phyloP scores from a whole-genome alignment of 148 eudicot species.

The Fagopyrum esculentum region DNA sequence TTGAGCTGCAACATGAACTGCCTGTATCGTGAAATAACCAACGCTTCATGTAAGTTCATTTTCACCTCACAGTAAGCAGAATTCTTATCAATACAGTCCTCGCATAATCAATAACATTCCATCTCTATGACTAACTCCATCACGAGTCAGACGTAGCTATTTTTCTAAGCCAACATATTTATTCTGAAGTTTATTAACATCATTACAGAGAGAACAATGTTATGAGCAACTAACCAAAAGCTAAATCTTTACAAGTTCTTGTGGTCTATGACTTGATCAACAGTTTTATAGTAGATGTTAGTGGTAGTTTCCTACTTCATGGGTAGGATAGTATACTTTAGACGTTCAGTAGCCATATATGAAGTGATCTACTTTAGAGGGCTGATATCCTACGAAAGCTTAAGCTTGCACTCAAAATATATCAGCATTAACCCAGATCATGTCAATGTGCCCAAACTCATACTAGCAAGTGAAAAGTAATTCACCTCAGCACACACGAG shows the following conservation, averaged over 20 bases:
- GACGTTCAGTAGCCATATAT: background rate
- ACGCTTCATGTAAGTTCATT: background rate
- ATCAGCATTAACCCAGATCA: background rate
- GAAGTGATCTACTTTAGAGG: background rate
- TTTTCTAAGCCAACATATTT: background rate
- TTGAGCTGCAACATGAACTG: constrained; percentile 96
- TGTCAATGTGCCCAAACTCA: background rate
- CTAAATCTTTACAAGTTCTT: background rate
- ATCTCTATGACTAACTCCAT: background rate
- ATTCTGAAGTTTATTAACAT: background rate
- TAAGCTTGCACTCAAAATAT: background rate
- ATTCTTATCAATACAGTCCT: background rate
- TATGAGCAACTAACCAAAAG: background rate
- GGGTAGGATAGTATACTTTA: background rate
- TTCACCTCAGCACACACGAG: background rate
- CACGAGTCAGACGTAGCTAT: background rate
- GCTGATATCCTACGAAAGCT: background rate
- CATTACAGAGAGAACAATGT: background rate
- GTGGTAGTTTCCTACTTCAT: no score
- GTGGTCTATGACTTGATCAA: background rate
- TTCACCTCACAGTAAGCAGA: background rate
- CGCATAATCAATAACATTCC: background rate
- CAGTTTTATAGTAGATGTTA: no score
- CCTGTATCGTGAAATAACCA: constrained; percentile 36
- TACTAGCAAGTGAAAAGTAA: background rate